Conservation (phyloP, 1,139 yeast genomes). For the Pneumocystis canis region DNA sequence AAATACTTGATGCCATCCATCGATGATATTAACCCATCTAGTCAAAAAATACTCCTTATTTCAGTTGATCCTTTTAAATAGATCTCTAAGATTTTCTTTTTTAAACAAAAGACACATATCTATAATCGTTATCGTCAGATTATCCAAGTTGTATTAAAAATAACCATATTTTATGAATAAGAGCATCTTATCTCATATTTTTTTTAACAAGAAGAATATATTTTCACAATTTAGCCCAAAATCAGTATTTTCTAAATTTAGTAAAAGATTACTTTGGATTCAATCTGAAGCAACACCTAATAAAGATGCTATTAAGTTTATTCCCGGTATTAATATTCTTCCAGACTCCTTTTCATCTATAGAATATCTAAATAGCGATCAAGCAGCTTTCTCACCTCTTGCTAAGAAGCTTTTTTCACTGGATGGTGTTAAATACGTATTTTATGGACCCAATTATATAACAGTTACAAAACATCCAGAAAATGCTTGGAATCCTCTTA, state of each 20-base stretch:
- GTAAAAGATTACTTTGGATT: slow-evolving; percentile 16
- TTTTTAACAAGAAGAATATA: not conserved
- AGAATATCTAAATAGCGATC: slow-evolving; percentile 56
- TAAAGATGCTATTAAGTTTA: slow-evolving; percentile 76
- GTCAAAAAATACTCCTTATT: too few species aligned
- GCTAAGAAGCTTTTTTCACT: slow-evolving; percentile 67
- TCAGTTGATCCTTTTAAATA: too few species aligned
- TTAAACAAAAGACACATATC: too few species aligned
- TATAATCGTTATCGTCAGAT: not conserved
- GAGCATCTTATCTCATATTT: not conserved
- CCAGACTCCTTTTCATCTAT: slow-evolving; percentile 33
- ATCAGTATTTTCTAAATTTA: not conserved
- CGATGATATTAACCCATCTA: not conserved
- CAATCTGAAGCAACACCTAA: slow-evolving; percentile 74
- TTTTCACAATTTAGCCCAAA: not conserved
- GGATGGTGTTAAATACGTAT: slow-evolving; percentile 58
- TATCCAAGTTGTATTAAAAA: not conserved
- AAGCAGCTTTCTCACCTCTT: slow-evolving; percentile 64
- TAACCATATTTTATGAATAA: not conserved
- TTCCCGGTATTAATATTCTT: slow-evolving; percentile 52
- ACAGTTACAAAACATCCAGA: slow-evolving; percentile 59
- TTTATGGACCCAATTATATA: slow-evolving; percentile 78
- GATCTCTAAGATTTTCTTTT: too few species aligned
- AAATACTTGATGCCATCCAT: not conserved
- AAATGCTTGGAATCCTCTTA: slow-evolving; percentile 56